Base-by-base conservation (phyloP, 129 eudicot genomes). In the Glebionis coronaria region DNA sequence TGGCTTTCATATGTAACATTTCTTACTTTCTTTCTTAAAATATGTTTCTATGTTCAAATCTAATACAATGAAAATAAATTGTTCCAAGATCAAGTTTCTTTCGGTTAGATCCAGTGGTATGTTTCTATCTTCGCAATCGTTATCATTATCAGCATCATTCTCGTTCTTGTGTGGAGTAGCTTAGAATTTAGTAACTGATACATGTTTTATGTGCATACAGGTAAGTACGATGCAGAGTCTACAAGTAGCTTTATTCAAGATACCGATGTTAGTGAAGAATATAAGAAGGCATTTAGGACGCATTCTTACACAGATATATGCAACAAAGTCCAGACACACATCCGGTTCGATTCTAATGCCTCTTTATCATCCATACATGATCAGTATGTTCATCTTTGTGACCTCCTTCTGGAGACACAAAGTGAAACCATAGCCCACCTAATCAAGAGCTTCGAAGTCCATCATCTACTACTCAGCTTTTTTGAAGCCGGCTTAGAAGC, bases 271-370 rank as follows among this genome's bases (percentile, higher is more conserved):
- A 76, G 80, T 61, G 86, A 88, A 68, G 97, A 91, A 73, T 87
- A 91, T 71, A 72, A 66, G 64, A 75, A 81, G 31, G 91, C 88
- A 9, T 80, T 91, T 42, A 83, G 97, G 70, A 87, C 95, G 42
- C 74, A 87, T 29, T 91, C 97, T 4, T 91, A 82, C 74, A 64
- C 56, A 8, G 93, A 91, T 4, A 81, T 91, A 0, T 85, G 55
- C 73, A 66, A 72, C 56, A 81, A 81, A 70, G 78, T 85, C 64
- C 81, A 87, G 29, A 79, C 51, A 56, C 87, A 83, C 21, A 12
- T 85, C 44, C 78, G 56, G 18, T 71, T 70, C 12, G 65, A 44
- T 16, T 23, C 4, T 4, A 47, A 20, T 31, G 53, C 67, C 4
- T 62, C 81, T 2, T 68, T 80, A 0, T 75, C 83, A 9, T 77